Evolutionary conservation across 768 basidiomycete species (phyloP).

Genomic region (Boletellus emodensis): DNA sequence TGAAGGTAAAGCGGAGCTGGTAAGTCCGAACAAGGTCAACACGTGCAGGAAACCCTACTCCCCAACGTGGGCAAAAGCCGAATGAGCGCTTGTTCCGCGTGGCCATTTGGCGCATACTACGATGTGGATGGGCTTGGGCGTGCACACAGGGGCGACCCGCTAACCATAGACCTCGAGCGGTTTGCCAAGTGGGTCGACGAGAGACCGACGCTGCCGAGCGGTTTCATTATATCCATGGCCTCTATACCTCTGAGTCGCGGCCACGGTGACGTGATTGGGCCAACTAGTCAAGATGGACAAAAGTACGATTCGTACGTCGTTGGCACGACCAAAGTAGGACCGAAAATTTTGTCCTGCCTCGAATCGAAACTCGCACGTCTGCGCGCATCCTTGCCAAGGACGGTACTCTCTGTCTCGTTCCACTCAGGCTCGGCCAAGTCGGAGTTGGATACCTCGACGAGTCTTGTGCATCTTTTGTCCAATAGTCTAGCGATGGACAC

Average conservation of each 20-base stretch:
- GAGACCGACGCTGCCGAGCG: constrained; percentile 22
- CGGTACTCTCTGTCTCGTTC: constrained; percentile 10
- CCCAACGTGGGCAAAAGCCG: constrained; percentile 58
- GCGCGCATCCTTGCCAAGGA: constrained; percentile 2
- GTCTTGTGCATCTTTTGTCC: constrained; percentile 17
- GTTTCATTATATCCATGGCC: constrained; percentile 37
- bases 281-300: background rate
- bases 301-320: constrained; percentile 2
- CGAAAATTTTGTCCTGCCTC: constrained; percentile 21
- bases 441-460: constrained; percentile 10
- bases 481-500: background rate
- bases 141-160: too few relatives aligned
- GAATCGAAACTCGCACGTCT: constrained; percentile 15
- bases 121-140: constrained; percentile 30
- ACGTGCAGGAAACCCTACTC: too few relatives aligned
- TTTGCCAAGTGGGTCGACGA: constrained; percentile 40
- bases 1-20: too few relatives aligned
- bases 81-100: constrained; percentile 48
- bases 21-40: too few relatives aligned
- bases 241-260: constrained; percentile 18
- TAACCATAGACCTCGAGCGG: constrained; percentile 33
- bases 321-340: constrained; percentile 4
- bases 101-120: constrained; percentile 51
- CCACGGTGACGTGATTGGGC: background rate
- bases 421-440: background rate